These are phyloP conservation scores for Nannochloropsis salina DNA, from an alignment of 108 stramenopile genomes.

Conservation along the genomic window DNA sequence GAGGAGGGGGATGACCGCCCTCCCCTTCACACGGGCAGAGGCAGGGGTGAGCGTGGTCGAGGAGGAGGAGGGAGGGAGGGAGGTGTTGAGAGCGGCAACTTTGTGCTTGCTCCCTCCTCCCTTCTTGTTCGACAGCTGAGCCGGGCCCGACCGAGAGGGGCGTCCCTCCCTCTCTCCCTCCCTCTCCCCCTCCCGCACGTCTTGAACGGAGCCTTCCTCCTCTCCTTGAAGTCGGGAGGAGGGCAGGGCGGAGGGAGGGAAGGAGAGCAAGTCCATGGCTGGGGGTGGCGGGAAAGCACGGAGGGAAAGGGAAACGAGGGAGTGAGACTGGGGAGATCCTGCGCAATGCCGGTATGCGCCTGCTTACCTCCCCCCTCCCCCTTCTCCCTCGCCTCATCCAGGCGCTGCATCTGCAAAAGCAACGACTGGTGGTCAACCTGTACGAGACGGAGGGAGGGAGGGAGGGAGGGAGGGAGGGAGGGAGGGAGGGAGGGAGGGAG, in stretches of 20 bases:
- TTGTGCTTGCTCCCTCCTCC: neutral
- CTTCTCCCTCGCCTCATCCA: neutral
- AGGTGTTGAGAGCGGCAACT: neutral
- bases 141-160: neutral
- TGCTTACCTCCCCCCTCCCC: neutral
- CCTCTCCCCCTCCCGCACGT: neutral
- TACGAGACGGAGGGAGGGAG: neutral
- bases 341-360: neutral
- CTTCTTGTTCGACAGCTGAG: neutral
- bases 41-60: neutral
- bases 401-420: neutral
- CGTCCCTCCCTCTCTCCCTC: neutral
- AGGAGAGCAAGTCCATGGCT: neutral
- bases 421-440: neutral
- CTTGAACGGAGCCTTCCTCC: neutral
- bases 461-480: neutral
- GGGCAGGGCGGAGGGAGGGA: neutral
- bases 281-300: neutral
- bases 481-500: neutral
- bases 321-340: no score
- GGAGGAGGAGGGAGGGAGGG: neutral
- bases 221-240: no score
- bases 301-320: no score
- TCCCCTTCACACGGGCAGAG: neutral
- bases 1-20: neutral